These are phyloP conservation scores for Hyaloperonospora brassicae DNA, from an alignment of 352 stramenopile species.

Conservation along the genomic window DNA sequence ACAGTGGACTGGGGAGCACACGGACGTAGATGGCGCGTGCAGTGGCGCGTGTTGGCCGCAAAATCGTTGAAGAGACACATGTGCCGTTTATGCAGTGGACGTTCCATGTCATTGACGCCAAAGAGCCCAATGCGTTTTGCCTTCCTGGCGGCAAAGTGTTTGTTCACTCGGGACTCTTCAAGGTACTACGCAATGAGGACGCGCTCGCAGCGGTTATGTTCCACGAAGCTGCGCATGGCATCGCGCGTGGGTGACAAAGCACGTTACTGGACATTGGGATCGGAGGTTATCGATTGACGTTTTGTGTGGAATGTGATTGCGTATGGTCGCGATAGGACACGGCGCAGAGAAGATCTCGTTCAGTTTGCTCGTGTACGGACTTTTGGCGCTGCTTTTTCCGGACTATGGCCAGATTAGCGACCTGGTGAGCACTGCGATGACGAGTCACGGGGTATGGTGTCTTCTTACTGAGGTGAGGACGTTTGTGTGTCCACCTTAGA, in stretches of 20 bases:
- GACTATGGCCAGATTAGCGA: conserved; percentile 55
- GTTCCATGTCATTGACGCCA: conserved; percentile 59
- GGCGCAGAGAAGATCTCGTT: conserved; percentile 67
- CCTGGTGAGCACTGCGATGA: conserved; percentile 19
- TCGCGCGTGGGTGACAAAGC: conserved; percentile 39
- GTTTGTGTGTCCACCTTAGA: conserved; percentile 11
- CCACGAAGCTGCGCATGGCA: conserved; percentile 59
- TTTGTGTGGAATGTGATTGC: no score
- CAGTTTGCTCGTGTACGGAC: conserved; percentile 45
- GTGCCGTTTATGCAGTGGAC: conserved; percentile 56
- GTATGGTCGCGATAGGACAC: conserved; percentile 31
- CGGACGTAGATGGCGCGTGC: conserved; percentile 41
- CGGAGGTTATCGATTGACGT: background rate
- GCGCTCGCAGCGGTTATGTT: conserved; percentile 59
- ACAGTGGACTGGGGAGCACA: background rate
- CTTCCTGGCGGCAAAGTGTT: conserved; percentile 69
- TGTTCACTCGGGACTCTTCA: conserved; percentile 66
- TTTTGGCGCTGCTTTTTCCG: conserved; percentile 42
- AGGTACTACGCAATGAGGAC: conserved; percentile 53
- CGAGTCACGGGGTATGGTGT: background rate
- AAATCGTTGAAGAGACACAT: conserved; percentile 40
- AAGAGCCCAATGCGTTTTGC: conserved; percentile 69
- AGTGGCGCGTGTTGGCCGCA: conserved; percentile 44
- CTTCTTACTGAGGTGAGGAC: background rate
- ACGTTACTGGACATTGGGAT: background rate